phyloP scores from a whole-genome alignment of 2,329 filamentous ascomycete species.

The Verticillium zaregamsianum region DNA sequence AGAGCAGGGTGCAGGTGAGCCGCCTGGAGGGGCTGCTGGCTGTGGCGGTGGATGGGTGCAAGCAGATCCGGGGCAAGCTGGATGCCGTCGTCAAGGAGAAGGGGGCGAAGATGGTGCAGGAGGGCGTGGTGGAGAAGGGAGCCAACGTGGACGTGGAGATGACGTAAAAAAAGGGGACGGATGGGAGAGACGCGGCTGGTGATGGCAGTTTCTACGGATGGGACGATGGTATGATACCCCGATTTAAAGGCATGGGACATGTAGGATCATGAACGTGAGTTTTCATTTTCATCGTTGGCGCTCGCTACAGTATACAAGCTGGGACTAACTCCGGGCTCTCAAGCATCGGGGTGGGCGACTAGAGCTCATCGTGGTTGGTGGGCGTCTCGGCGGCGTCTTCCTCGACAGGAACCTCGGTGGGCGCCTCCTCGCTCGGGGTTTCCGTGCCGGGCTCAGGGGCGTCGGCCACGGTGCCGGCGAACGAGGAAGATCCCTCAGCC shows the following conservation, averaged over 20 bases:
- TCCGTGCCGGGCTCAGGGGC: slow-evolving; percentile 22
- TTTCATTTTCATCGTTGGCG: neutral
- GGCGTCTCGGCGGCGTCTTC: slow-evolving; percentile 15
- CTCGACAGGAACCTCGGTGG: slow-evolving; percentile 19
- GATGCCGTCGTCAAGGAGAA: slow-evolving; percentile 74
- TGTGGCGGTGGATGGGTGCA: slow-evolving; percentile 87
- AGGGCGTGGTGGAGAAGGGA: slow-evolving; percentile 46
- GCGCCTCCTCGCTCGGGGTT: slow-evolving; percentile 22
- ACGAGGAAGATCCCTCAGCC: slow-evolving; percentile 10
- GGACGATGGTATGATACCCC: slow-evolving; percentile 1
- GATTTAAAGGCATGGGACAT: neutral
- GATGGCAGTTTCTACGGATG: neutral
- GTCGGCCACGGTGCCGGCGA: slow-evolving; percentile 13
- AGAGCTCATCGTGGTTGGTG: slow-evolving; percentile 45
- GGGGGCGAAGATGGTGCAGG: slow-evolving; percentile 59
- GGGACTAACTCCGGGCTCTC: neutral
- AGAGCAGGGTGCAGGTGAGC: slow-evolving; percentile 78
- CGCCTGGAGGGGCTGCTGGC: slow-evolving; percentile 89
- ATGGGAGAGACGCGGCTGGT: slow-evolving; percentile 8
- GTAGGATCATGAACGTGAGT: neutral
- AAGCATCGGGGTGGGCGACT: slow-evolving; percentile 3
- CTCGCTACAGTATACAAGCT: neutral
- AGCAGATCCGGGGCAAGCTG: slow-evolving; percentile 75
- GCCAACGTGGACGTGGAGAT: slow-evolving; percentile 47
- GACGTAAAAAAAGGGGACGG: slow-evolving; percentile 3